phyloP scores from a whole-genome alignment of 139 green algal genomes.

The Closterium sp. region DNA sequence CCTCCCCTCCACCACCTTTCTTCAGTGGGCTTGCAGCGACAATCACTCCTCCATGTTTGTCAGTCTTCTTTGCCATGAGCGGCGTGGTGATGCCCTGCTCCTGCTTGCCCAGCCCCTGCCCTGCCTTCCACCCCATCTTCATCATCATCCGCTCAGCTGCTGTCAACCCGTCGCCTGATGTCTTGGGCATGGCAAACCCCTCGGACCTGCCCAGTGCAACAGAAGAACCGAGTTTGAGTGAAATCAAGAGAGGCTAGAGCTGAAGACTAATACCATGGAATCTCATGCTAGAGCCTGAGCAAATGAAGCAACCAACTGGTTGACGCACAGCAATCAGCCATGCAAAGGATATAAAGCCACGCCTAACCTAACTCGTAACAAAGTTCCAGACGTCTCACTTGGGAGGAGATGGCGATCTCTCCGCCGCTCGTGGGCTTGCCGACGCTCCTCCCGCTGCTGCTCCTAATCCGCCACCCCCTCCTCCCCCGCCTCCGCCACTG shows the following conservation, averaged over 20 bases:
- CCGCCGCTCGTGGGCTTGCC: background rate
- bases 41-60: constrained; percentile 70
- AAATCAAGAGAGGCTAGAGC: background rate
- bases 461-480: background rate
- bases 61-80: constrained; percentile 77
- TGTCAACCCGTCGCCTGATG: constrained; percentile 45
- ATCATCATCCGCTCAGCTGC: constrained; percentile 84
- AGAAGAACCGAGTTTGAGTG: background rate
- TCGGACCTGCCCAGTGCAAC: background rate
- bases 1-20: background rate
- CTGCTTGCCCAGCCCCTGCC: constrained; percentile 72
- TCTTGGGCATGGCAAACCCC: constrained; percentile 8
- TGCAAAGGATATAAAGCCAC: background rate
- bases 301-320: background rate
- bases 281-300: background rate
- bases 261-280: background rate
- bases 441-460: background rate
- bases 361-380: background rate
- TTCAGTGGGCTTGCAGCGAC: constrained; percentile 57
- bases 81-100: constrained; percentile 85
- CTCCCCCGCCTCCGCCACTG: background rate
- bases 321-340: background rate
- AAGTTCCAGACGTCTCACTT: background rate
- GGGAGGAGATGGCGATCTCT: constrained; percentile 24
- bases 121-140: constrained; percentile 96